A percentile compares a stretch with the other conserved stretches of the same genome.
phyloP scores from a whole-genome alignment of 768 basidiomycete species.

The Filobasidium floriforme region DNA sequence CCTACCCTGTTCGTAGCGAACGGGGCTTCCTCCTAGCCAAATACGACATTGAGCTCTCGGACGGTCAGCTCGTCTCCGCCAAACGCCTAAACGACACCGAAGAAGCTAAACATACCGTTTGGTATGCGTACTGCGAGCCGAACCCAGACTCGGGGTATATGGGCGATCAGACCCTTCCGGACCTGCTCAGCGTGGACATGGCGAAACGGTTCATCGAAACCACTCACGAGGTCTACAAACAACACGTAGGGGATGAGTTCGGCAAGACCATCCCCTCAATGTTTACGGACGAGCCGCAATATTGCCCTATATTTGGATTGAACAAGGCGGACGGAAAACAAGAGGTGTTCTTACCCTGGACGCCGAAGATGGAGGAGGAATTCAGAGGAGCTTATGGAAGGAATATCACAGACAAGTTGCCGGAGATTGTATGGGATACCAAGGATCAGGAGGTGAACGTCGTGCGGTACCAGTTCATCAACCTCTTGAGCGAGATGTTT shows the following conservation, averaged over 20 bases:
- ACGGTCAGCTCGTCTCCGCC: conserved; percentile 19
- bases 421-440: conserved; percentile 30
- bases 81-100: conserved; percentile 20
- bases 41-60: conserved; percentile 24
- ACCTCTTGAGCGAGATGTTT: conserved; percentile 31
- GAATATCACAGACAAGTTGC: conserved; percentile 27
- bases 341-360: conserved; percentile 35
- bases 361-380: conserved; percentile 16
- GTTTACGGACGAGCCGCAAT: conserved; percentile 36
- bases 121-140: conserved; percentile 31
- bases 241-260: conserved; percentile 28
- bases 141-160: conserved; percentile 27
- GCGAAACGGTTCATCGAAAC: conserved; percentile 28
- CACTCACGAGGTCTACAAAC: conserved; percentile 32
- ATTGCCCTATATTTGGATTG: conserved; percentile 21
- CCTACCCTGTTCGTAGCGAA: conserved; percentile 25
- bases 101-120: conserved; percentile 11
- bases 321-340: conserved; percentile 17
- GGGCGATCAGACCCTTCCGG: conserved; percentile 29
- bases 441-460: conserved; percentile 18
- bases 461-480: conserved; percentile 25
- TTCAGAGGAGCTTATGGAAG: conserved; percentile 19
- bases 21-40: conserved; percentile 27
- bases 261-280: conserved; percentile 29
- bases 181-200: conserved; percentile 25